Conservation (phyloP, 2,329 filamentous ascomycete genomes). For the Colletotrichum brevisporum region DNA sequence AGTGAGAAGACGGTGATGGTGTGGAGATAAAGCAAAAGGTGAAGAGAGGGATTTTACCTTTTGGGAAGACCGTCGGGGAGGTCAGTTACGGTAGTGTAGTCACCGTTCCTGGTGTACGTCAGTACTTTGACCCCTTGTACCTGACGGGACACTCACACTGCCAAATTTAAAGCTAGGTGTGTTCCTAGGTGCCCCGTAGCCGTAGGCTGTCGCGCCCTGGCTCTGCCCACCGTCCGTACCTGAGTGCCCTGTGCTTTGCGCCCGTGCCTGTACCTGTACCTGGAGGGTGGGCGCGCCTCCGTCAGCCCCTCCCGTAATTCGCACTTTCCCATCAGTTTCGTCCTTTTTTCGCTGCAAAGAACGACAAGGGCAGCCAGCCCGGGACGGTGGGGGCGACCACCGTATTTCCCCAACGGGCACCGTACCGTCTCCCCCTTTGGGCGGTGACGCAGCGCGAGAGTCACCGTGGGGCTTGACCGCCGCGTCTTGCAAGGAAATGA, state of each 20-base stretch:
- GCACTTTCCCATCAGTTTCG: constrained; percentile 15
- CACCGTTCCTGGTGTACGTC: constrained; percentile 15
- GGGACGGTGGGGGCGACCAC: constrained; percentile 15
- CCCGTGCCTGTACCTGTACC: background rate
- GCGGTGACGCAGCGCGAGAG: constrained; percentile 42
- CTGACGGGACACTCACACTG: constrained; percentile 22
- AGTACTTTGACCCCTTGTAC: constrained; percentile 37
- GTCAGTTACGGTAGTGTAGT: background rate
- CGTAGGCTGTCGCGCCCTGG: constrained; percentile 1
- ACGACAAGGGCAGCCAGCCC: background rate
- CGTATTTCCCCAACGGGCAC: constrained; percentile 9
- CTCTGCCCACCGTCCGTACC: background rate
- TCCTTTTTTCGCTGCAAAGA: background rate
- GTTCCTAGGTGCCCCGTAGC: constrained; percentile 19
- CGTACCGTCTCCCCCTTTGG: background rate
- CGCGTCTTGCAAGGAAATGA: constrained; percentile 41
- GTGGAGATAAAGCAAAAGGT: constrained; percentile 34
- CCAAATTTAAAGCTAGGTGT: constrained; percentile 31
- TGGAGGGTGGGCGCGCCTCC: constrained; percentile 15
- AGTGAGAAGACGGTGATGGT: background rate
- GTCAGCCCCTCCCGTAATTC: constrained; percentile 21
- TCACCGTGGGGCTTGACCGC: constrained; percentile 41
- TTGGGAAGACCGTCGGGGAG: constrained; percentile 12
- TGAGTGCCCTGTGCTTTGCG: constrained; percentile 4
- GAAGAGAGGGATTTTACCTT: constrained; percentile 36